These are phyloP conservation scores for Gossypium schwendimanii DNA, from an alignment of 441 rosid species.

Conservation along the genomic window DNA sequence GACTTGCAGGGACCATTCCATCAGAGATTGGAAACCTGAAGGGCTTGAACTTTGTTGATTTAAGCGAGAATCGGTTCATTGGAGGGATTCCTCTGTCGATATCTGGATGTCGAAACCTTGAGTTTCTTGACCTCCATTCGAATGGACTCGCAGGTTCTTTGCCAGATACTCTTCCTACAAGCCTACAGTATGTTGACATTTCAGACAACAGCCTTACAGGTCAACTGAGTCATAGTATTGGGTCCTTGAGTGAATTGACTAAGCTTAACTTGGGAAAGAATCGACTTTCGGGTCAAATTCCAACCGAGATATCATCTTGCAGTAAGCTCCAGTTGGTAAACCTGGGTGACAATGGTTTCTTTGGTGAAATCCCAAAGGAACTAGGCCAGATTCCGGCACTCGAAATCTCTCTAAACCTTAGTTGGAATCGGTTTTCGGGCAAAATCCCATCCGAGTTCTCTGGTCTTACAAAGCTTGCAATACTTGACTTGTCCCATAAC, in stretches of 20 bases:
- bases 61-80: constrained; percentile 39
- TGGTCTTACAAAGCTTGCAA: constrained; percentile 65
- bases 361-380: constrained; percentile 66
- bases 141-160: constrained; percentile 66
- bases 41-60: constrained; percentile 48
- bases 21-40: constrained; percentile 45
- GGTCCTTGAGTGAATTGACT: constrained; percentile 55
- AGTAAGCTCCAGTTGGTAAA: constrained; percentile 64
- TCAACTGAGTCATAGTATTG: constrained; percentile 43
- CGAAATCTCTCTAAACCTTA: constrained; percentile 81
- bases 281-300: constrained; percentile 60
- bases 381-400: constrained; percentile 65
- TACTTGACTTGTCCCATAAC: constrained; percentile 82
- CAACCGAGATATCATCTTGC: constrained; percentile 61
- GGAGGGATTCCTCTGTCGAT: constrained; percentile 49
- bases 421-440: constrained; percentile 63
- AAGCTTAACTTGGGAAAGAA: constrained; percentile 71
- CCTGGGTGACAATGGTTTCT: constrained; percentile 64
- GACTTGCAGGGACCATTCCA: constrained; percentile 47
- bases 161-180: constrained; percentile 64
- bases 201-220: constrained; percentile 71
- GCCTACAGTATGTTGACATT: constrained; percentile 56
- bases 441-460: constrained; percentile 67
- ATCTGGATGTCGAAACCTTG: constrained; percentile 56
- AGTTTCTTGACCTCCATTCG: constrained; percentile 76